Percentiles rank a stretch among this genome's conserved stretches.
Conservation (phyloP, 169 alveolate genomes). For the Plasmodium reichenowi region DNA sequence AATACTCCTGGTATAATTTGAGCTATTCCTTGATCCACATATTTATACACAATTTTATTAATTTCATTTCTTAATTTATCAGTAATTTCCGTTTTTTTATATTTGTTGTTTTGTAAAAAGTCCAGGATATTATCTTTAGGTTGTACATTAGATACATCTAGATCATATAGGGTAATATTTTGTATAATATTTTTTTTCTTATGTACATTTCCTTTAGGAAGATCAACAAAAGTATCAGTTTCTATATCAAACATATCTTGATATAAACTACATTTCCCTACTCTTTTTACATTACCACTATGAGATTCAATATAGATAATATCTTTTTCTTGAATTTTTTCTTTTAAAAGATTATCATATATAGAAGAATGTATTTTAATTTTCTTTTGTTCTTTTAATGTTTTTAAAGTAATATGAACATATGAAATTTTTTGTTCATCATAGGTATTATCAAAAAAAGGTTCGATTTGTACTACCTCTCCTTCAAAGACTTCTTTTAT, state of each 20-base stretch:
- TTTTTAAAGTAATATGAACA: conserved; percentile 95
- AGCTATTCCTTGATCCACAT: conserved; percentile 97
- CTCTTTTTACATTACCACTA: conserved; percentile 97
- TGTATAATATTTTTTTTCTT: conserved; percentile 98
- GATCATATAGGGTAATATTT: conserved; percentile 98
- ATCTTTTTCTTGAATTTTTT: conserved; percentile 97
- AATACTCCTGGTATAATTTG: conserved; percentile 99
- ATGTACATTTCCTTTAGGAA: conserved; percentile 99
- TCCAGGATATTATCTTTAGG: conserved; percentile 88
- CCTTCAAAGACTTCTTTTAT: conserved; percentile 95
- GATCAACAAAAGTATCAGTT: conserved; percentile 96
- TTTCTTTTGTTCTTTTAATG: conserved; percentile 98
- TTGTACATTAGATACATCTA: conserved; percentile 98
- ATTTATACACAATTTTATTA: conserved; percentile 97
- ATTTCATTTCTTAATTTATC: conserved; percentile 98
- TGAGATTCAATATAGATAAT: conserved; percentile 98
- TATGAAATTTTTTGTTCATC: conserved; percentile 94
- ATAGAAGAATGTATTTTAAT: conserved; percentile 97
- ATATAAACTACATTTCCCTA: conserved; percentile 96
- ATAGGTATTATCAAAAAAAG: conserved; percentile 56
- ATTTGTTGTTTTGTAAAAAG: conserved; percentile 92
- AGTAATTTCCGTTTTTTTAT: conserved; percentile 99
- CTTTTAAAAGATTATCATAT: conserved; percentile 97
- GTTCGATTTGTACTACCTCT: conserved; percentile 81
- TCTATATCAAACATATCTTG: conserved; percentile 98